These are phyloP conservation scores for Camelina laxa DNA, from an alignment of 345 rosid species.

Conservation along the genomic window DNA sequence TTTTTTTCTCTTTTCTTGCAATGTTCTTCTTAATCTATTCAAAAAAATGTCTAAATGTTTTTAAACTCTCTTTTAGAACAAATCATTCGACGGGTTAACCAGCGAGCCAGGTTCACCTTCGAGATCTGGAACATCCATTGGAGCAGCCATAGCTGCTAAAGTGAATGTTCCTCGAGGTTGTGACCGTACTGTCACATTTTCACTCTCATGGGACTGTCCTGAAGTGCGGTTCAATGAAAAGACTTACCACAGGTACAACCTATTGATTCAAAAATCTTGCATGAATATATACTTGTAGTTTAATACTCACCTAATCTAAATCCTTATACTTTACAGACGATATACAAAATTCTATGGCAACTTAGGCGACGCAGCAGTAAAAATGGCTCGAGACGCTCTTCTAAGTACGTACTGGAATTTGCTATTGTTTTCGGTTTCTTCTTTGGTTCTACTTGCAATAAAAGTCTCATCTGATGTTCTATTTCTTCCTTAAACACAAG, in stretches of 20 bases:
- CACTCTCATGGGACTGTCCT: constrained; percentile 89
- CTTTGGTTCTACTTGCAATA: background rate
- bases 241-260: constrained; percentile 67
- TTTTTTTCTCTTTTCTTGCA: background rate
- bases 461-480: background rate
- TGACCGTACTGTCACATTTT: constrained; percentile 54
- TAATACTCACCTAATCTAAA: background rate
- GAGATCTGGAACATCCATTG: constrained; percentile 73
- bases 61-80: constrained; percentile 47
- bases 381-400: constrained; percentile 70
- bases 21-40: background rate
- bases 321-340: constrained; percentile 50
- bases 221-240: constrained; percentile 65
- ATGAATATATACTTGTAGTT: background rate
- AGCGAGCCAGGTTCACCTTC: constrained; percentile 49
- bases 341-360: constrained; percentile 75
- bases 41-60: background rate
- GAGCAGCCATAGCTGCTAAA: constrained; percentile 80
- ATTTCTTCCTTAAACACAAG: constrained; percentile 32
- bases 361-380: constrained; percentile 68
- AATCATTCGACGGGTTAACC: constrained; percentile 59
- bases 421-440: background rate
- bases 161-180: constrained; percentile 60
- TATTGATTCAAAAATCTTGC: background rate
- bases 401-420: constrained; percentile 44